A percentile compares a stretch with the other conserved stretches of the same genome.
Evolutionary conservation across 1,284 basidiomycete genomes (phyloP).

Genomic region (Cutaneotrichosporon cyanovorans): DNA sequence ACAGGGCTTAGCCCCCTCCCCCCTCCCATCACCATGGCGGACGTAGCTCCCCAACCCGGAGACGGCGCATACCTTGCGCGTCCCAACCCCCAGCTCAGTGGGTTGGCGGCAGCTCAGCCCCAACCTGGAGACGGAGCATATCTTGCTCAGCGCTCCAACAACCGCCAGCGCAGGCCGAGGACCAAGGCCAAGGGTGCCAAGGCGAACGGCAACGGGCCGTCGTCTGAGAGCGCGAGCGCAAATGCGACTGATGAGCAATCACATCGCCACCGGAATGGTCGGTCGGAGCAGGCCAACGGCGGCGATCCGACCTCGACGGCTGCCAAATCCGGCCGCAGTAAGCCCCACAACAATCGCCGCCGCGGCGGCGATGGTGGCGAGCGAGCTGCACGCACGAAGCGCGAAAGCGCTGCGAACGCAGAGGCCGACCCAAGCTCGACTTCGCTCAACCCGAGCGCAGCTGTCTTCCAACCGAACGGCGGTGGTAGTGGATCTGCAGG

Average conservation of each 20-base stretch:
- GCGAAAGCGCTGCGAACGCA: not conserved
- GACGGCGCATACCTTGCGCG: slow-evolving; percentile 17
- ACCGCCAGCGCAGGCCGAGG: not conserved
- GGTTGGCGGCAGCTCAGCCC: not conserved
- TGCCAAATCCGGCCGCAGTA: not conserved
- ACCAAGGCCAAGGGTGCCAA: not conserved
- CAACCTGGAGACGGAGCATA: slow-evolving; percentile 20
- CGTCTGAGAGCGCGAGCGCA: too few species aligned
- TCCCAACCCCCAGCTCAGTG: not conserved
- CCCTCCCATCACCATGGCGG: slow-evolving; percentile 5
- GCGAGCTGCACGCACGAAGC: not conserved
- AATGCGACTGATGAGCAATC: not conserved
- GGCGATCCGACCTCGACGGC: too few species aligned
- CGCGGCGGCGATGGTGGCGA: slow-evolving; percentile 1
- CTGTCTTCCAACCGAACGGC: slow-evolving; percentile 8
- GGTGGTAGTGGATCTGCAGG: not conserved
- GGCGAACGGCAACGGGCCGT: too few species aligned
- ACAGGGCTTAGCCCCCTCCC: too few species aligned
- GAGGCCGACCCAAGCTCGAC: not conserved
- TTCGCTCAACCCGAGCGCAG: slow-evolving; percentile 10
- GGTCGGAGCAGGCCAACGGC: not conserved
- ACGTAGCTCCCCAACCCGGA: slow-evolving; percentile 4
- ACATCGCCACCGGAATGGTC: not conserved
- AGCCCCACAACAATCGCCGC: slow-evolving; percentile 1
- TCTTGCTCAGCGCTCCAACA: slow-evolving; percentile 5